Conservation (phyloP, 129 eudicot genomes). For the Heracleum sosnowskyi region DNA sequence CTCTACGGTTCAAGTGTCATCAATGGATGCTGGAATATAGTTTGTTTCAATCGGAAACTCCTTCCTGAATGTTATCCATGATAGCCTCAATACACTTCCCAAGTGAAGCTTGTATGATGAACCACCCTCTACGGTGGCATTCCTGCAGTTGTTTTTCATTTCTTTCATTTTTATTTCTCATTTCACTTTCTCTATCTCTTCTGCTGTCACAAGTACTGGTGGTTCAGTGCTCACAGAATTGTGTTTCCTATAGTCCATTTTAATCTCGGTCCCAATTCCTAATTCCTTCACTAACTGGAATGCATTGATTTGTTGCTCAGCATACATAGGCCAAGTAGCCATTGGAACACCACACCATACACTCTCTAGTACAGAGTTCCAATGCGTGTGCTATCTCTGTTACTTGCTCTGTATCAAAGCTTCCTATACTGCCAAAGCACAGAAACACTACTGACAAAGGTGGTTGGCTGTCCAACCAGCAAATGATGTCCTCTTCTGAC, state of each 20-base stretch:
- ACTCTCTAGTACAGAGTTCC: conserved; percentile 8
- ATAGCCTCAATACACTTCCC: not conserved
- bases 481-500: not conserved
- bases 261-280: conserved; percentile 29
- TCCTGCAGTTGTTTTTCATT: not conserved
- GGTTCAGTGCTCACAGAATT: too few species aligned
- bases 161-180: not conserved
- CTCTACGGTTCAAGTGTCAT: too few species aligned
- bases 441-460: conserved; percentile 32
- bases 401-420: conserved; percentile 16
- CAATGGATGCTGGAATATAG: too few species aligned
- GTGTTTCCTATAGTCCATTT: conserved; percentile 25
- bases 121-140: not conserved
- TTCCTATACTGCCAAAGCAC: conserved; percentile 34
- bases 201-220: not conserved
- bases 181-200: conserved; percentile 1
- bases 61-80: not conserved
- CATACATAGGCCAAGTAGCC: conserved; percentile 17
- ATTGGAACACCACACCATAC: conserved; percentile 1
- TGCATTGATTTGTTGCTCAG: conserved; percentile 39
- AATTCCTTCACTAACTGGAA: conserved; percentile 23
- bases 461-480: conserved; percentile 34
- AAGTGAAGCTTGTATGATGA: not conserved
- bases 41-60: not conserved
- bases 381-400: conserved; percentile 27